Evolutionary conservation across 2,329 filamentous ascomycete genomes (phyloP).

Genomic region (Aspergillus cejpii): DNA sequence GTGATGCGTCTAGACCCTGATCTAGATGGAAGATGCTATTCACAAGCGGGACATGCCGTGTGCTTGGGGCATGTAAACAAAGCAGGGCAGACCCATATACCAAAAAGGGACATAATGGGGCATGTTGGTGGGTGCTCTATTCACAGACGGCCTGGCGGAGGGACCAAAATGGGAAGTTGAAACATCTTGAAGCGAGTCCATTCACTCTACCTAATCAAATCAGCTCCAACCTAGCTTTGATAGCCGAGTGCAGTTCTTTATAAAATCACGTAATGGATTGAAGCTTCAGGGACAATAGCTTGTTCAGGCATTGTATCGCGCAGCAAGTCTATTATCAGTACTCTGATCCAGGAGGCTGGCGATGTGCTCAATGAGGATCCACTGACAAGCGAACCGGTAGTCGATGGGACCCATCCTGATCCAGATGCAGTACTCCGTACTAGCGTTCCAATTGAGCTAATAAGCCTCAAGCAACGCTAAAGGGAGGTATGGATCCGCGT

Average conservation of each 20-base stretch:
- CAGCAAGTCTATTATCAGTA: background rate
- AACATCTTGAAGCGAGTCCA: background rate
- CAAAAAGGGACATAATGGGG: background rate
- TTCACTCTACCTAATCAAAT: background rate
- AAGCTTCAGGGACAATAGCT: background rate
- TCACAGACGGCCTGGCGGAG: background rate
- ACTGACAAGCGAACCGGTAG: background rate
- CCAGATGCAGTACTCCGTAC: background rate
- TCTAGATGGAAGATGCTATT: background rate
- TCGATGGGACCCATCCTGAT: background rate
- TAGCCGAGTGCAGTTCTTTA: background rate
- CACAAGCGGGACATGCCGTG: background rate
- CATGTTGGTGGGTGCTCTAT: background rate
- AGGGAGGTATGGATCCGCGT: background rate
- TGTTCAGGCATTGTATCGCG: background rate
- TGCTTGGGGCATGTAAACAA: background rate
- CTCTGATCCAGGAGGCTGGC: background rate
- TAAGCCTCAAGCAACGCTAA: background rate
- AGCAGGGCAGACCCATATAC: background rate
- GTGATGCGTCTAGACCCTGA: background rate
- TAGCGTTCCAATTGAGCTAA: background rate
- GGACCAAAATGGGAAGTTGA: background rate
- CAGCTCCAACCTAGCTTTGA: background rate
- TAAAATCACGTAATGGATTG: background rate
- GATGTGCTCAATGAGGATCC: background rate